Evolutionary conservation across 129 eudicot species (phyloP).

Genomic region (Heracleum sosnowskyi): DNA sequence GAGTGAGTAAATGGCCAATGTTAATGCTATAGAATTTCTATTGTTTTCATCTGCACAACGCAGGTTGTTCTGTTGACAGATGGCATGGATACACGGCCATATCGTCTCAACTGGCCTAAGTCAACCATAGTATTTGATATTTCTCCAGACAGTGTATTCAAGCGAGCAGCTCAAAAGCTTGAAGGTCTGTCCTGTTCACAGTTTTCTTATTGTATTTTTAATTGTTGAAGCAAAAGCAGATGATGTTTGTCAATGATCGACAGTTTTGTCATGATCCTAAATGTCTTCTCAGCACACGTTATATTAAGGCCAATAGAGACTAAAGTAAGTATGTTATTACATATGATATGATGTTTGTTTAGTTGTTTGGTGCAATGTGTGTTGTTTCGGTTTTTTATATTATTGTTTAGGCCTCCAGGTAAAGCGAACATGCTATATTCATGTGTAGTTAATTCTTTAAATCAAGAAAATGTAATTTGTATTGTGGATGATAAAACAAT

Average conservation of each 20-base stretch:
- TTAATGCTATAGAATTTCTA: background rate
- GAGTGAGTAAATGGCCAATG: background rate
- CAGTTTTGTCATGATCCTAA: too few species aligned
- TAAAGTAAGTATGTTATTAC: too few species aligned
- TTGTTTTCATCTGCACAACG: slow-evolving; percentile 12
- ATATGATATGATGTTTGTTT: background rate
- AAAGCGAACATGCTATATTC: background rate
- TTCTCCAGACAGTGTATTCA: slow-evolving; percentile 55
- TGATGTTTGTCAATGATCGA: too few species aligned
- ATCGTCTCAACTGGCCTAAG: slow-evolving; percentile 68
- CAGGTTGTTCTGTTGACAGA: slow-evolving; percentile 92
- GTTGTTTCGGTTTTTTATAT: background rate
- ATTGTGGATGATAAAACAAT: background rate
- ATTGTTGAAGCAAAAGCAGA: too few species aligned
- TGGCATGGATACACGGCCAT: slow-evolving; percentile 95
- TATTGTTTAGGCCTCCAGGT: background rate
- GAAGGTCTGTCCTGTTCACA: slow-evolving; percentile 35
- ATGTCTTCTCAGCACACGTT: too few species aligned
- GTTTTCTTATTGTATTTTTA: background rate
- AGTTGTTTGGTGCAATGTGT: background rate
- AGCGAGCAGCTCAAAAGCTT: slow-evolving; percentile 47
- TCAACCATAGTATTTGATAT: slow-evolving; percentile 70
- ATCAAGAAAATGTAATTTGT: background rate
- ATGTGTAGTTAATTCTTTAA: background rate
- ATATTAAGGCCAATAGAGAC: background rate